These are phyloP conservation scores for Septoria linicola DNA, from an alignment of 2,329 filamentous ascomycete genomes.

Conservation along the genomic window DNA sequence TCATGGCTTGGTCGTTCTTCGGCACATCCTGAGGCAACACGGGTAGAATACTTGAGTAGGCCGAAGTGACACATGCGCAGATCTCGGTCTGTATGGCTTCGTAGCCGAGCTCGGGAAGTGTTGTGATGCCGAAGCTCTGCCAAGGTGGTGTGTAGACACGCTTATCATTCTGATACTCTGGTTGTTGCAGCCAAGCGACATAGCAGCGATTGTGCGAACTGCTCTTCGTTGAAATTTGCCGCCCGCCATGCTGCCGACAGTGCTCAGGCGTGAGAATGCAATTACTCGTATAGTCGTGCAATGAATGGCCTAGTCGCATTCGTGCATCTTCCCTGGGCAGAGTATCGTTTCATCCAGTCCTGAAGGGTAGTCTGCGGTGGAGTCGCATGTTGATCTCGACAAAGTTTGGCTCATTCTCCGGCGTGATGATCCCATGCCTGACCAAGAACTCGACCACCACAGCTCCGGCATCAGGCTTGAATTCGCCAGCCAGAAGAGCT, in stretches of 20 bases:
- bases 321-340: too few species aligned
- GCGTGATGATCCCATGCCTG: slow-evolving; percentile 73
- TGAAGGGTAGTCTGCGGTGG: slow-evolving; percentile 77
- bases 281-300: too few species aligned
- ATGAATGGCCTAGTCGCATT: too few species aligned
- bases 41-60: background rate
- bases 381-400: slow-evolving; percentile 70
- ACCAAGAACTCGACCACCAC: slow-evolving; percentile 86
- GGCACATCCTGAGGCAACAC: background rate
- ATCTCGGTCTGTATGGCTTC: background rate
- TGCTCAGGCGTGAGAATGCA: too few species aligned
- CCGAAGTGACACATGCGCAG: background rate
- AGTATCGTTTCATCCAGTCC: slow-evolving; percentile 24
- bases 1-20: background rate
- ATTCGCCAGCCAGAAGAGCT: slow-evolving; percentile 68
- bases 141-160: background rate
- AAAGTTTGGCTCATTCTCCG: slow-evolving; percentile 74
- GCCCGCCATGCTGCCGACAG: too few species aligned
- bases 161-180: slow-evolving; percentile 3
- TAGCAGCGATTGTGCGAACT: background rate
- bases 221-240: too few species aligned
- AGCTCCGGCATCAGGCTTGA: slow-evolving; percentile 90
- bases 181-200: background rate
- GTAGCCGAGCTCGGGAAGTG: background rate
- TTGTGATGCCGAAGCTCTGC: slow-evolving; percentile 1